A percentile compares a stretch with the other conserved stretches of the same genome.
phyloP scores from a whole-genome alignment of 1,284 basidiomycete species.

The Omphalotus olearius region DNA sequence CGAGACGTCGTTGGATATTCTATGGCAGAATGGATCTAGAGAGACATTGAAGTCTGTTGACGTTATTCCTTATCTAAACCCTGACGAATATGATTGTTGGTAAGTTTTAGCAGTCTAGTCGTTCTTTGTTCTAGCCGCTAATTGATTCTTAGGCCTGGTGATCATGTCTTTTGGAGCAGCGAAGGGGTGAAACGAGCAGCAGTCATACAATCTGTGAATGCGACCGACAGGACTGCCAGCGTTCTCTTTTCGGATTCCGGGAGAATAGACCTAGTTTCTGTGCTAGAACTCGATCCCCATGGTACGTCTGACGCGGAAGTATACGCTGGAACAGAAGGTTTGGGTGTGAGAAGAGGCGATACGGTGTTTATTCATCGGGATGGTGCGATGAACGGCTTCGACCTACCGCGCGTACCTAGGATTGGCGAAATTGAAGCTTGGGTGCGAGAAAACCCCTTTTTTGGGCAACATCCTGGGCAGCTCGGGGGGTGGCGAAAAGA shows the following conservation, averaged over 20 bases:
- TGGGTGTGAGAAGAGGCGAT: conserved; percentile 80
- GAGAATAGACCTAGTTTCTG: conserved; percentile 65
- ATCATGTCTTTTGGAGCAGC: conserved; percentile 83
- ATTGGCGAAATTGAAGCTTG: conserved; percentile 79
- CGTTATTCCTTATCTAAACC: conserved; percentile 79
- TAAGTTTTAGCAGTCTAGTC: conserved; percentile 29
- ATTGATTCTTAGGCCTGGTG: conserved; percentile 69
- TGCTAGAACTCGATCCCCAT: conserved; percentile 85
- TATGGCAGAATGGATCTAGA: conserved; percentile 85
- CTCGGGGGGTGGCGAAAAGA: conserved; percentile 64
- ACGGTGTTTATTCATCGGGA: conserved; percentile 75
- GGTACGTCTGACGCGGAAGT: conserved; percentile 53
- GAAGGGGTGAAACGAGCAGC: conserved; percentile 67
- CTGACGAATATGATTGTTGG: conserved; percentile 86
- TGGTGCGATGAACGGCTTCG: conserved; percentile 64
- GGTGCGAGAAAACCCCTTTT: conserved; percentile 59
- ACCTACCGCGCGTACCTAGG: conserved; percentile 61
- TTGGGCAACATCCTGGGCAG: conserved; percentile 35
- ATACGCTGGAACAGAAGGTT: conserved; percentile 46
- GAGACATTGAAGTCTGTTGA: conserved; percentile 59
- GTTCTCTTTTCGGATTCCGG: conserved; percentile 54
- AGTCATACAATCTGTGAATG: conserved; percentile 78
- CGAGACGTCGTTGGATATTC: conserved; percentile 61
- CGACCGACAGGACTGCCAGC: conserved; percentile 66
- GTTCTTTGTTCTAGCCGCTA: conserved; percentile 7